These are phyloP conservation scores for Fusarium dimerum DNA, from an alignment of 2,329 filamentous ascomycete species.

Conservation along the genomic window DNA sequence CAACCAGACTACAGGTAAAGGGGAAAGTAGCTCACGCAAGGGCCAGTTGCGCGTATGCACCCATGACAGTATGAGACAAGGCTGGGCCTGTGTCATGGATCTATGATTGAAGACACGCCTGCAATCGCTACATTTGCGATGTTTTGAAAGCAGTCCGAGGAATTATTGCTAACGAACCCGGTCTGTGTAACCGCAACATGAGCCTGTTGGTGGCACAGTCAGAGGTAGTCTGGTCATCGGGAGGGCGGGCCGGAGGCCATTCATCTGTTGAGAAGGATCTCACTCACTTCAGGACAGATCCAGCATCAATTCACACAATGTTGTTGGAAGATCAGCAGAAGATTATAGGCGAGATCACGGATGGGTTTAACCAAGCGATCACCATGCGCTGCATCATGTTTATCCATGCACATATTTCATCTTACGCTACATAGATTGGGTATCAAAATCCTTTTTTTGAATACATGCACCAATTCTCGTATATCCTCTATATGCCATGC, in stretches of 20 bases:
- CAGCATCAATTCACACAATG: neutral
- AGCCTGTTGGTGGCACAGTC: neutral
- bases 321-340: neutral
- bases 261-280: neutral
- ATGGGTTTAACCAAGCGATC: neutral
- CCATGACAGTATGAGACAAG: slow-evolving; percentile 16
- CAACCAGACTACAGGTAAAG: slow-evolving; percentile 8
- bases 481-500: neutral
- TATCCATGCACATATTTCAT: neutral
- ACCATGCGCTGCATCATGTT: neutral
- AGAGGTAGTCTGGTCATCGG: neutral
- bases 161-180: neutral
- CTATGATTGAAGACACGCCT: neutral
- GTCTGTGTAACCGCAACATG: neutral
- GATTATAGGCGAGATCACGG: neutral
- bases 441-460: slow-evolving; percentile 12
- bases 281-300: neutral
- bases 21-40: slow-evolving; percentile 3
- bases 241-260: neutral
- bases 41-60: slow-evolving; percentile 4
- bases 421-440: neutral
- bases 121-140: neutral
- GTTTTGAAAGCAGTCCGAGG: neutral
- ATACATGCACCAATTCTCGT: slow-evolving; percentile 10
- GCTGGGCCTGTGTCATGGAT: slow-evolving; percentile 22